Conservation (phyloP, 352 stramenopile species). For the Phytophthora cajani region DNA sequence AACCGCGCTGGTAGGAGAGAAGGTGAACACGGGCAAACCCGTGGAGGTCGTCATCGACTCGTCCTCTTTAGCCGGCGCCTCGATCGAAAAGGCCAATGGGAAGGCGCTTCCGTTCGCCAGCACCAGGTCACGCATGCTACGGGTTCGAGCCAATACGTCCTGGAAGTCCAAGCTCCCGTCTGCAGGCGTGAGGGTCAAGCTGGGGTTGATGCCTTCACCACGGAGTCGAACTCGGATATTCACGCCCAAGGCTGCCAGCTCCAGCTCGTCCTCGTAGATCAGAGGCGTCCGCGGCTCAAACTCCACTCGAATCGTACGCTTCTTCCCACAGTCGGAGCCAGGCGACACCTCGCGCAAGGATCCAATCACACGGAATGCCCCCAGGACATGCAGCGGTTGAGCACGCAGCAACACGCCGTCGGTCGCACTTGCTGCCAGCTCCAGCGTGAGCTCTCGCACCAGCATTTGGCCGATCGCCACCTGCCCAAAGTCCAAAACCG, state of each 20-base stretch:
- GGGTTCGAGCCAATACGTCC: slow-evolving; percentile 69
- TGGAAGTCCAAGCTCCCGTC: slow-evolving; percentile 74
- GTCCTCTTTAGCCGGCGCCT: slow-evolving; percentile 7
- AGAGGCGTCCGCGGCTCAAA: slow-evolving; percentile 66
- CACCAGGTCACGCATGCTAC: slow-evolving; percentile 49
- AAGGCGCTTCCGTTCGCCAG: slow-evolving; percentile 75
- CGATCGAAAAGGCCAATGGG: slow-evolving; percentile 63
- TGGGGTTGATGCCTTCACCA: slow-evolving; percentile 83
- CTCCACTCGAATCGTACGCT: slow-evolving; percentile 55
- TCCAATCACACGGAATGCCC: slow-evolving; percentile 86
- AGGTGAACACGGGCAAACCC: slow-evolving; percentile 62
- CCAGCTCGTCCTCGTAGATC: slow-evolving; percentile 78
- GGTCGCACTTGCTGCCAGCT: slow-evolving; percentile 32
- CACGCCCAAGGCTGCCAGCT: slow-evolving; percentile 41
- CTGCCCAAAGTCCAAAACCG: slow-evolving; percentile 81
- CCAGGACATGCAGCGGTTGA: slow-evolving; percentile 78
- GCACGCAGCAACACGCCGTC: slow-evolving; percentile 51
- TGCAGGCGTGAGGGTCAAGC: slow-evolving; percentile 63
- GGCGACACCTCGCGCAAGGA: slow-evolving; percentile 51
- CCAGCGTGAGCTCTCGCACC: slow-evolving; percentile 63
- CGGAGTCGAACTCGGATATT: slow-evolving; percentile 49
- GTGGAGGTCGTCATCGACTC: slow-evolving; percentile 19
- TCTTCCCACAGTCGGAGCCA: slow-evolving; percentile 20
- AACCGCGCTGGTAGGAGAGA: slow-evolving; percentile 59
- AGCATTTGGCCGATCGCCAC: slow-evolving; percentile 84